Evolutionary conservation across 805 yeast species (phyloP), one percentile per base, ranked within the genome.

Genomic region (Hanseniaspora opuntiae): DNA sequence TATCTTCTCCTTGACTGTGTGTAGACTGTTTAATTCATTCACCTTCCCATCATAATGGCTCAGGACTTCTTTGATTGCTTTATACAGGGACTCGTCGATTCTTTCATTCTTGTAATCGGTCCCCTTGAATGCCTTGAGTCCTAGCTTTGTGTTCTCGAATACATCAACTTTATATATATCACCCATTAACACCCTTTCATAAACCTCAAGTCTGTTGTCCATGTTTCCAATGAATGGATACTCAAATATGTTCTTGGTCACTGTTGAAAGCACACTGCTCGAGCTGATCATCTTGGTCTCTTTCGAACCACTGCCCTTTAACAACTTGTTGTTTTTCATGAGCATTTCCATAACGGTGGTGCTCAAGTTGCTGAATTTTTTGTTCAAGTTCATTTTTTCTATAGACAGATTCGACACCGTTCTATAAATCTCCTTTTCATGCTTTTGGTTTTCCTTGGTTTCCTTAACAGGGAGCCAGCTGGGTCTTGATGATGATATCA

Each of bases 391-490:
- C 40, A 67, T 53, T 54, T 65, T 64, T 16, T 65, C 69, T 17
- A 66, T 58, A 5, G 68, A 64, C 3, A 68, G 68, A 59, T 62
- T 62, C 45, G 66, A 62, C n/a, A 66, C 58, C 11, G 63, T 62
- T 55, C 68, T 70, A 45, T 72, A 67, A 53, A 81, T 73, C 60
- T 81, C 81, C 47, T 67, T 70, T 58, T 79, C 80, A 60, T 82
- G 89, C 54, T 71, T 71, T 35, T 68, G 62, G 41, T 73, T 73
- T 60, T 82, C 89, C 12, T 61, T 63, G 3, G 67, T 61, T 39
- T 71, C 68, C 62, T 82, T 82, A 6, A 87, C 87, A 6, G 89
- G 89, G 45, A 81, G 63, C 76, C 86, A 79, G 48, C 79, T 74
- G 3, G 89, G 89, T 58, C 89, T 71, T 0, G 86, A 75, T 44